Evolutionary conservation across 164 flowering plant species (phyloP).

Genomic region (Tetrastigma voinierianum): DNA sequence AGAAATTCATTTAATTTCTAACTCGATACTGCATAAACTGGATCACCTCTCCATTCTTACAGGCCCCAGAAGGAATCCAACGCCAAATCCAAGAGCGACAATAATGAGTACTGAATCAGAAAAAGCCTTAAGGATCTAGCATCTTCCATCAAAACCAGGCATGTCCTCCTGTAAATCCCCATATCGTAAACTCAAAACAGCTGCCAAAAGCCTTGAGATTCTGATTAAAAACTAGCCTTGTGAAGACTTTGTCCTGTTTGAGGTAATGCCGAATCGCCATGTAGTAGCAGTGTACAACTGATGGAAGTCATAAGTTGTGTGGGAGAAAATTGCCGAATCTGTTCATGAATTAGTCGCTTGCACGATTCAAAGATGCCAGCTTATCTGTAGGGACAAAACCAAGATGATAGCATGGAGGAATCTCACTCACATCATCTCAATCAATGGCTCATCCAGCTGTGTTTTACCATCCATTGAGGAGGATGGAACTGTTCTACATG

Average conservation of each 20-base stretch:
- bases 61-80: slow-evolving; percentile 37
- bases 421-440: too few relatives aligned
- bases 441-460: too few relatives aligned
- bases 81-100: slow-evolving; percentile 37
- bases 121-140: slow-evolving; percentile 42
- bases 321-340: slow-evolving; percentile 37
- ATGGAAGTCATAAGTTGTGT: slow-evolving; percentile 40
- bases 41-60: not conserved
- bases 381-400: not conserved
- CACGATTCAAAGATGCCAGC: slow-evolving; percentile 28
- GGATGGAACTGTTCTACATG: too few relatives aligned
- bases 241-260: slow-evolving; percentile 30
- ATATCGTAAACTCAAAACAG: slow-evolving; percentile 25
- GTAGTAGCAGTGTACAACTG: slow-evolving; percentile 45
- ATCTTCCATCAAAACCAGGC: slow-evolving; percentile 20
- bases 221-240: slow-evolving; percentile 28
- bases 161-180: slow-evolving; percentile 28
- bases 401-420: too few relatives aligned
- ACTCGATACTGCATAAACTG: not conserved
- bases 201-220: slow-evolving; percentile 32
- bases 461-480: too few relatives aligned
- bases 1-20: not conserved
- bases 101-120: slow-evolving; percentile 44
- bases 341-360: slow-evolving; percentile 41
- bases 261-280: slow-evolving; percentile 37